Evolutionary conservation across 352 stramenopile genomes (phyloP).

Genomic region (Pythium myriotylum): DNA sequence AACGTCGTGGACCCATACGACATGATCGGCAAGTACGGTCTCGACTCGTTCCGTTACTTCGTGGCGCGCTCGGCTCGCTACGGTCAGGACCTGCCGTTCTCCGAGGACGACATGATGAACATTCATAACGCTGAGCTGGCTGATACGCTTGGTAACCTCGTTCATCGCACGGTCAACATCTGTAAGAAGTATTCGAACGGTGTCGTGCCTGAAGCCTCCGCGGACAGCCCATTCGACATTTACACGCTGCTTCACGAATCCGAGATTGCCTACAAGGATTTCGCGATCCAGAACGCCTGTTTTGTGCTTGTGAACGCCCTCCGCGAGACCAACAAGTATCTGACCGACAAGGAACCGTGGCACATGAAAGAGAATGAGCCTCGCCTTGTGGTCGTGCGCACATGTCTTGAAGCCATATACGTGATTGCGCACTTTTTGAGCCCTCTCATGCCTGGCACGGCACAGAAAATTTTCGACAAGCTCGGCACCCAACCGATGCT

Average conservation of each 20-base stretch:
- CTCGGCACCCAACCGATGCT: constrained; percentile 83
- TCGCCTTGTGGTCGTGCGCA: constrained; percentile 92
- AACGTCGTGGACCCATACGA: constrained; percentile 98
- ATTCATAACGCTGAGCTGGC: constrained; percentile 98
- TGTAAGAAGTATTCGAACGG: constrained; percentile 96
- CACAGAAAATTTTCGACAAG: constrained; percentile 95
- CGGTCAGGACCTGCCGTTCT: constrained; percentile 95
- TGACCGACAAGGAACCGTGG: constrained; percentile 98
- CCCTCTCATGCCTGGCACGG: constrained; percentile 92
- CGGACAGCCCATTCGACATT: constrained; percentile 87
- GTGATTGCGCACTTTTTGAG: constrained; percentile 95
- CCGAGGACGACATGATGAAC: constrained; percentile 91
- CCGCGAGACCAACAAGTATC: constrained; percentile 97
- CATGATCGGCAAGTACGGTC: constrained; percentile 92
- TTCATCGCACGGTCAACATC: constrained; percentile 96
- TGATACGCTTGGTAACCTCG: constrained; percentile 94
- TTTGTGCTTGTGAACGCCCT: constrained; percentile 90
- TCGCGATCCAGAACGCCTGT: constrained; percentile 89
- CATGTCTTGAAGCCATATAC: constrained; percentile 97
- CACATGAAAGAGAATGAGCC: constrained; percentile 93
- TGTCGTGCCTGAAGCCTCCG: constrained; percentile 55
- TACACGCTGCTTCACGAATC: constrained; percentile 81
- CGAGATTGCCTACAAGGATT: constrained; percentile 92
- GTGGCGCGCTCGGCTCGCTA: constrained; percentile 92
- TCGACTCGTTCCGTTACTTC: constrained; percentile 97